Percentiles rank a stretch among this genome's conserved stretches.
These are phyloP conservation scores for Eruca vesicaria DNA, from an alignment of 441 rosid species.

Conservation along the genomic window DNA sequence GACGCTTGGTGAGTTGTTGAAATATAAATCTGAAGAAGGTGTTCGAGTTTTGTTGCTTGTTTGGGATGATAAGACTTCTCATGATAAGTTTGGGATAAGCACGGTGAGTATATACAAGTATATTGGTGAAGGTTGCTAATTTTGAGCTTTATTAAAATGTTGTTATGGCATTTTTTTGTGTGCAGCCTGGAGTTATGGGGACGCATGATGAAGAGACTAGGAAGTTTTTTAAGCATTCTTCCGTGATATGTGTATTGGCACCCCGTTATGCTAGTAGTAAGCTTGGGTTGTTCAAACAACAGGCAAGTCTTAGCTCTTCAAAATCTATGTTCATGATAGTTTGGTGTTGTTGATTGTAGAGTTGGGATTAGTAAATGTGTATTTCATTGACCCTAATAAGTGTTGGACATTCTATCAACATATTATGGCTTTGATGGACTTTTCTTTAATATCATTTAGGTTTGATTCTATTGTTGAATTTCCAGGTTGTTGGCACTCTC, in stretches of 20 bases:
- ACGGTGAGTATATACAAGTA: too few species aligned
- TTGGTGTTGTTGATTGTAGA: neutral
- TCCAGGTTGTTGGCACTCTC: conserved; percentile 79
- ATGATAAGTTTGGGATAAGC: conserved; percentile 53
- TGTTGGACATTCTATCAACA: neutral
- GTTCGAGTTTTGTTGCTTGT: conserved; percentile 79
- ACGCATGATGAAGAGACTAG: conserved; percentile 91
- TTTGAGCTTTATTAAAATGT: conserved; percentile 13
- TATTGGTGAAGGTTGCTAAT: too few species aligned
- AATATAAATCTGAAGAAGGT: conserved; percentile 92
- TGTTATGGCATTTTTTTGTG: neutral
- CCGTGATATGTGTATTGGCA: conserved; percentile 75
- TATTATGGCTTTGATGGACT: neutral
- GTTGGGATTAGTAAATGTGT: conserved; percentile 1
- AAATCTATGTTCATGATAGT: neutral
- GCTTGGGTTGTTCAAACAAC: conserved; percentile 72
- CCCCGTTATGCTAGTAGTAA: conserved; percentile 86
- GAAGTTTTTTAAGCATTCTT: conserved; percentile 84
- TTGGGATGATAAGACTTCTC: conserved; percentile 94
- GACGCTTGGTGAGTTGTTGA: conserved; percentile 86
- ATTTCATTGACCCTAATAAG: neutral
- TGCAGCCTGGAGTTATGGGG: conserved; percentile 77
- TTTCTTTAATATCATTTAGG: neutral
- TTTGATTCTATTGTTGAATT: conserved; percentile 25
- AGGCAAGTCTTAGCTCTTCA: conserved; percentile 48